Base-by-base conservation (phyloP, 2,329 filamentous ascomycete species). In the Pseudomassariella vexata region DNA sequence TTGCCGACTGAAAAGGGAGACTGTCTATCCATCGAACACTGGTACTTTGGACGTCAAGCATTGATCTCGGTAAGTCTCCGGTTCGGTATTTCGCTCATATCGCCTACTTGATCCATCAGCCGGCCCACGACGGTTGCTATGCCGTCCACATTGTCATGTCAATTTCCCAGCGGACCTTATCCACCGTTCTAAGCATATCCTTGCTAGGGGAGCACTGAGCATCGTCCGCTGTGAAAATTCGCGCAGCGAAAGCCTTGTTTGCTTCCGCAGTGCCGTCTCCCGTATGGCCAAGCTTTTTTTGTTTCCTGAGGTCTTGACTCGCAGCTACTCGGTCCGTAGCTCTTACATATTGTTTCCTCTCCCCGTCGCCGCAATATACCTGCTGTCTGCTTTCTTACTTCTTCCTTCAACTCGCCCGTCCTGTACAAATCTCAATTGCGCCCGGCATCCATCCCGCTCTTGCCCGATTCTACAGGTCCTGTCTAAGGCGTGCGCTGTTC, bases 401-500 rank as follows among this genome's bases (percentile, higher is more conserved):
- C 39, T 32, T 36, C 32, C 41, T 37, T 44, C 40, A 54, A 53
- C 52, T 52, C 53, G 52, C 52, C 52, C 46, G 53, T 50, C 51
- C 50, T 53, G 28, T 55, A 52, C 42, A 45, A 31, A 38, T 35
- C 35, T 40, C 34, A 36, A 33, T 32, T 28, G 18, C 30, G 21
- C 30, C 34, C 27, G 29, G 29, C 24, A 34, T 28, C 28, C 24
- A 32, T 36, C 34, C 30, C 29, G 14, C 14, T 30, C 27, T 19
- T 19, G 30, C 28, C 34, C 31, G 34, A 26, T 32, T 31, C 31
- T 22, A 35, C 45, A 45, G 36, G 41, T 45, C 41, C 44, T 42
- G 42, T 49, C 46, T 49, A 49, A 52, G 52, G 45, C 51, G 44
- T 45, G 52, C 55, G 52, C 51, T 53, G 52, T 53, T 55, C 52